Evolutionary conservation across 441 rosid genomes (phyloP).

Genomic region (Corymbia calophylla): DNA sequence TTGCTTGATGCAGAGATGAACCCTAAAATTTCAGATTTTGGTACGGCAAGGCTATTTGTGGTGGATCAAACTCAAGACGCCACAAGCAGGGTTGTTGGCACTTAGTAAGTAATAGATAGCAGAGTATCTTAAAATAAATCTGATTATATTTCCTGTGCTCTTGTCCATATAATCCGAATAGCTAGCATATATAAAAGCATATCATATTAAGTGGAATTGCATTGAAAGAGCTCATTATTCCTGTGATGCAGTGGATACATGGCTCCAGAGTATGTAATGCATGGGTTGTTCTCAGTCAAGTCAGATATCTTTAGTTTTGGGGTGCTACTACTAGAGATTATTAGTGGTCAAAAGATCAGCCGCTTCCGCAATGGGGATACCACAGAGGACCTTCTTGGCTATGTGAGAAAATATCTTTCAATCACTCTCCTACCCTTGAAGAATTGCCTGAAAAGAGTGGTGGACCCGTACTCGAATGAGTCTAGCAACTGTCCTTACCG

Average conservation of each 20-base stretch:
- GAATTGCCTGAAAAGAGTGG: background rate
- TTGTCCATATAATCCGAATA: background rate
- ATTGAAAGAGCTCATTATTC: background rate
- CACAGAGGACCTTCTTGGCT: background rate
- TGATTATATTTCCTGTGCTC: background rate
- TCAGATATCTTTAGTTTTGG: too few species aligned
- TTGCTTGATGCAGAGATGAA: too few species aligned
- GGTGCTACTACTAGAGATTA: too few species aligned
- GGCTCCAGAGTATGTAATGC: too few species aligned
- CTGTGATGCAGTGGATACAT: background rate
- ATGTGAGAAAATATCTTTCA: background rate
- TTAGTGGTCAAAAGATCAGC: too few species aligned
- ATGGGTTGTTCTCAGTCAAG: too few species aligned
- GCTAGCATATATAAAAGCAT: background rate
- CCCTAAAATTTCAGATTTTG: too few species aligned
- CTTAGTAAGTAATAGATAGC: too few species aligned
- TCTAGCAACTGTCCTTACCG: background rate
- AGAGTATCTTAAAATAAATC: too few species aligned
- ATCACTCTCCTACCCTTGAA: background rate
- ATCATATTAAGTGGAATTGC: background rate
- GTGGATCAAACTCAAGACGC: too few species aligned
- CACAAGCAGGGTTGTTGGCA: too few species aligned
- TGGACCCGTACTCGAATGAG: rapidly evolving
- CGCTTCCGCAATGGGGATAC: background rate
- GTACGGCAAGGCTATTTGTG: too few species aligned